Evolutionary conservation across 1,284 basidiomycete genomes (phyloP), one percentile per base, ranked within the genome.

Genomic region (Cryptococcus sp.): DNA sequence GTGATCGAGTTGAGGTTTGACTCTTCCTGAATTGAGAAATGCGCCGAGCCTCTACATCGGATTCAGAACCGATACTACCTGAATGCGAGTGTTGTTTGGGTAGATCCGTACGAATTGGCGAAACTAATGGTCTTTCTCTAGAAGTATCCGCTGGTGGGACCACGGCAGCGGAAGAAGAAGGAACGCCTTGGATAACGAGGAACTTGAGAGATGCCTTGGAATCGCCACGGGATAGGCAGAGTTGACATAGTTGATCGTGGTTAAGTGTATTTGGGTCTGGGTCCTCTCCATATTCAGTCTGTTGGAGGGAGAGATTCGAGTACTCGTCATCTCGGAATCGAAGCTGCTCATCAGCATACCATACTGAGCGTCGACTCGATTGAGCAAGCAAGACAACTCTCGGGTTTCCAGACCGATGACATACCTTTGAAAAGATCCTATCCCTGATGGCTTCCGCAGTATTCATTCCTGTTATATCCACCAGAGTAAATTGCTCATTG

Each of bases 311-410:
- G 66, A 85, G 85, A 24, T 80, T 82, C 3, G 79, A 69, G 64
- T 87, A 84, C 58, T 90, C 88, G 60, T 91, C 88, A 57, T 93
- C 90, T 25, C 81, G 80, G 49, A 94, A 88, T 63, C 85, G 84
- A 51, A 93, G 78, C 88, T 92, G 45, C 11, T 28, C 28, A 28
- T 28, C 28, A 28, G 28, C 28, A 32, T 21, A 24, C 31, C n/a
- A n/a, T n/a, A n/a, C n/a, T n/a, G n/a, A n/a, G n/a, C n/a, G n/a
- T n/a, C n/a, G n/a, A n/a, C n/a, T n/a, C n/a, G n/a, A n/a, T n/a
- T n/a, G n/a, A n/a, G n/a, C n/a, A n/a, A n/a, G n/a, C n/a, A n/a
- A 40, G 23, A 28, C 19, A 37, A 16, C 16, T 44, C 18, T n/a
- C 18, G 18, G 7, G 7, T 39, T 32, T 18, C n/a, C n/a, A 11